A percentile compares a stretch with the other conserved stretches of the same genome.
phyloP scores from a whole-genome alignment of 2,329 filamentous ascomycete species.

The Botryosphaeria dothidea region DNA sequence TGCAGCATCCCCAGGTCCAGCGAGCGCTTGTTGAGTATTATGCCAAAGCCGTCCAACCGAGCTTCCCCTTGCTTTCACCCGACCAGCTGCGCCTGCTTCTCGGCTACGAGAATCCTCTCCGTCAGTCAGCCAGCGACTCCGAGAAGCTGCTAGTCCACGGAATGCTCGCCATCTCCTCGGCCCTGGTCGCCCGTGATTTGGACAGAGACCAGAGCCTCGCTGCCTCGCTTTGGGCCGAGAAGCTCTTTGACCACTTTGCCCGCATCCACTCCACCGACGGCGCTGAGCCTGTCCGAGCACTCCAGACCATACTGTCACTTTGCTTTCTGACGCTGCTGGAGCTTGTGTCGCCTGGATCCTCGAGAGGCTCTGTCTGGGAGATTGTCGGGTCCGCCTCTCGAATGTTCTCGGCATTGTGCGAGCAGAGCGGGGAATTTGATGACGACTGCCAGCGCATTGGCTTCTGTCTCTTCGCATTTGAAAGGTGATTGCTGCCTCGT shows the following conservation, averaged over 20 bases:
- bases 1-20: slow-evolving; percentile 17
- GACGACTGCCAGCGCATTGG: slow-evolving; percentile 7
- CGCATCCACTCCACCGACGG: neutral
- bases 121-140: neutral
- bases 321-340: slow-evolving; percentile 9
- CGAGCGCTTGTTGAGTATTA: slow-evolving; percentile 15
- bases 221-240: slow-evolving; percentile 11
- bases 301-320: neutral
- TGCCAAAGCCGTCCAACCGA: slow-evolving; percentile 11
- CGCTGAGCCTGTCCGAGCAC: neutral
- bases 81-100: neutral
- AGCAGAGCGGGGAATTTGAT: neutral
- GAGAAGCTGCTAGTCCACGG: slow-evolving; percentile 4
- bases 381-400: slow-evolving; percentile 7
- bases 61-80: neutral
- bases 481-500: neutral
- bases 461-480: neutral
- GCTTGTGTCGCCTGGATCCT: neutral
- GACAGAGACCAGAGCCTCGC: slow-evolving; percentile 9
- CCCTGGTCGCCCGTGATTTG: slow-evolving; percentile 6
- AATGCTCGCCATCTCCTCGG: slow-evolving; percentile 5
- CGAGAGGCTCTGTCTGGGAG: neutral
- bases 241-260: neutral
- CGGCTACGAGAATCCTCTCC: slow-evolving; percentile 7
- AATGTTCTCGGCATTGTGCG: neutral